These are phyloP conservation scores for Saccharum spontaneum DNA, from an alignment of 176 grass and related monocot species.

Conservation along the genomic window DNA sequence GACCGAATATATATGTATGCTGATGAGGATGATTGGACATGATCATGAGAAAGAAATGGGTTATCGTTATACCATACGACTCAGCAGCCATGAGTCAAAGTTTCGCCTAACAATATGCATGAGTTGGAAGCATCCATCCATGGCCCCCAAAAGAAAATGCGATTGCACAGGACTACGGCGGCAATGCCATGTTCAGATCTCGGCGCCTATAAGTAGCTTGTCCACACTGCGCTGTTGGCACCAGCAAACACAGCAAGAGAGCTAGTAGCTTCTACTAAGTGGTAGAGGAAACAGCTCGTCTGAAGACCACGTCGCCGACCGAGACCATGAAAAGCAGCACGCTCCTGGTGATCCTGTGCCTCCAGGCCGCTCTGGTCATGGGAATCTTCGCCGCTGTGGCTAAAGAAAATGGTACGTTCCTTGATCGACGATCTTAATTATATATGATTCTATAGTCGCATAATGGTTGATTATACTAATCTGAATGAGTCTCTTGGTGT, in stretches of 20 bases:
- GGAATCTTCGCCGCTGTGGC: conserved; percentile 27
- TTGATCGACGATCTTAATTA: too few species aligned
- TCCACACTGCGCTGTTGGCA: background rate
- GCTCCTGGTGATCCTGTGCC: conserved; percentile 16
- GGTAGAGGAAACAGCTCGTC: background rate
- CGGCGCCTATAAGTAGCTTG: conserved; percentile 19
- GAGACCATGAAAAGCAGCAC: conserved; percentile 34
- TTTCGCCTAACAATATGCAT: background rate
- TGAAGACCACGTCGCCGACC: background rate
- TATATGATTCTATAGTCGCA: too few species aligned
- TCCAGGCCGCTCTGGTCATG: conserved; percentile 29
- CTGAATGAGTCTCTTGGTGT: too few species aligned
- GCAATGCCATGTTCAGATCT: background rate
- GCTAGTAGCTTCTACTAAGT: too few species aligned
- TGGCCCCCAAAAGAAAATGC: background rate
- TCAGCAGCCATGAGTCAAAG: conserved; percentile 26
- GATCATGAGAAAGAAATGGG: background rate
- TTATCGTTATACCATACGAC: background rate
- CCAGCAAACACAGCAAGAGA: background rate
- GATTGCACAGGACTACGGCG: background rate
- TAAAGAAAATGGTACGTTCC: conserved; percentile 10
- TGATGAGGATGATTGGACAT: background rate
- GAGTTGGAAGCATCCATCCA: background rate
- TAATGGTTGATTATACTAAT: too few species aligned
- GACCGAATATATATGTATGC: background rate